Percentiles rank a stretch among this genome's conserved stretches.
Conservation (phyloP, 2,329 filamentous ascomycete genomes). For the Fusarium bulbicola region DNA sequence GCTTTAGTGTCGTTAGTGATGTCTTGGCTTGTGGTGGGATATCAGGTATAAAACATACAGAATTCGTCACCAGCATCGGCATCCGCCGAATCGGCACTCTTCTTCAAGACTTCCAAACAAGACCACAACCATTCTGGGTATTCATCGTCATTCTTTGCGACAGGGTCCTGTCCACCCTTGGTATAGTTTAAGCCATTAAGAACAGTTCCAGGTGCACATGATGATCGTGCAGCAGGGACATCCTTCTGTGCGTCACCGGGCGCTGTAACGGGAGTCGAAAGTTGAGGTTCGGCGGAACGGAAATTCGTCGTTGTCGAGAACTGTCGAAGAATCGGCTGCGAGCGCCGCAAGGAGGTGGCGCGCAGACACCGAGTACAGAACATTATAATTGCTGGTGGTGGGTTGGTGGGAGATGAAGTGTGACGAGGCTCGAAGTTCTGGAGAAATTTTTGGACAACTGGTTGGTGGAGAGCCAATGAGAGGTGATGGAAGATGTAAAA, state of each 20-base stretch:
- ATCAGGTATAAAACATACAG: slow-evolving; percentile 65
- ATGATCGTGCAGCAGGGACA: slow-evolving; percentile 52
- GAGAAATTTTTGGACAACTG: slow-evolving; percentile 45
- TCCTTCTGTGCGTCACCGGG: slow-evolving; percentile 45
- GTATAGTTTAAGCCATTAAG: slow-evolving; percentile 80
- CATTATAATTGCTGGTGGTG: slow-evolving; percentile 46
- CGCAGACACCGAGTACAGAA: slow-evolving; percentile 61
- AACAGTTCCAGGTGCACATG: slow-evolving; percentile 73
- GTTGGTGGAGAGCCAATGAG: slow-evolving; percentile 42
- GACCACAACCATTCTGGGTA: slow-evolving; percentile 86
- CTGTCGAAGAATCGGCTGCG: slow-evolving; percentile 46
- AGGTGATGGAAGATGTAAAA: slow-evolving; percentile 23
- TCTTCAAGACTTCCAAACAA: slow-evolving; percentile 71
- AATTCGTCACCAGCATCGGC: slow-evolving; percentile 76
- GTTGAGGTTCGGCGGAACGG: slow-evolving; percentile 49
- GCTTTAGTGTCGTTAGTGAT: slow-evolving; percentile 56
- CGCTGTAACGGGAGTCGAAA: slow-evolving; percentile 48
- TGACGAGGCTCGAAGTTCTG: slow-evolving; percentile 36
- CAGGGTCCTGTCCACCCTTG: slow-evolving; percentile 76
- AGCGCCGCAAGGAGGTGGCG: slow-evolving; percentile 47
- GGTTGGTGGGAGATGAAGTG: slow-evolving; percentile 39
- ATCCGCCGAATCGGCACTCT: slow-evolving; percentile 57
- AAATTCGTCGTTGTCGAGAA: slow-evolving; percentile 53
- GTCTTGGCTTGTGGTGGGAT: background rate
- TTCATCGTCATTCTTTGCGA: slow-evolving; percentile 77